Conservation (phyloP, 768 basidiomycete species). For the Tulasnella sp. region DNA sequence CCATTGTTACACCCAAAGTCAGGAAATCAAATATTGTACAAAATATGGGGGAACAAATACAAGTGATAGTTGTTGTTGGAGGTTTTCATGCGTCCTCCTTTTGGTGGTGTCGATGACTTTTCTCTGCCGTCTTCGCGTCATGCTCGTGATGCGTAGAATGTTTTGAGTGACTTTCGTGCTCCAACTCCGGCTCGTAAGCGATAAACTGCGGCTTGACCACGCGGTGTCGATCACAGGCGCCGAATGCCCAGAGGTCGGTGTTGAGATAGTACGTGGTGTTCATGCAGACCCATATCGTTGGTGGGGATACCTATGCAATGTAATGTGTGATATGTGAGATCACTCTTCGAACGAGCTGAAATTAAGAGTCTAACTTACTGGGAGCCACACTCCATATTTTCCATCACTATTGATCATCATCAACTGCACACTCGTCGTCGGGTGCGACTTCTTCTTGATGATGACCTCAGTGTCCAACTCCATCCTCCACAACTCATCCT, state of each 20-base stretch:
- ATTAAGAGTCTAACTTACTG: background rate
- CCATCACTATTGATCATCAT: slow-evolving; percentile 4
- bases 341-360: background rate
- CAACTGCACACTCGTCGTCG: background rate
- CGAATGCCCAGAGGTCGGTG: background rate
- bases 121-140: no score
- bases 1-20: no score
- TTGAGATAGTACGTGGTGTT: no score
- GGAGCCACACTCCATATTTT: background rate
- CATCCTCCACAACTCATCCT: background rate
- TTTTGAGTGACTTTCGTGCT: no score
- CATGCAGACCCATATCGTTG: background rate
- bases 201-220: slow-evolving; percentile 1
- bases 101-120: no score
- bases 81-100: no score
- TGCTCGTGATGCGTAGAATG: no score
- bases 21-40: no score
- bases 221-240: background rate
- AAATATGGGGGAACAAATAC: no score
- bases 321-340: background rate
- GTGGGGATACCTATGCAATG: background rate
- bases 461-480: background rate
- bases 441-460: background rate
- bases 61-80: no score
- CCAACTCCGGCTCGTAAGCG: slow-evolving; percentile 4